Conservation (phyloP, 495 filamentous ascomycete species). For the Pyronema omphalodes region DNA sequence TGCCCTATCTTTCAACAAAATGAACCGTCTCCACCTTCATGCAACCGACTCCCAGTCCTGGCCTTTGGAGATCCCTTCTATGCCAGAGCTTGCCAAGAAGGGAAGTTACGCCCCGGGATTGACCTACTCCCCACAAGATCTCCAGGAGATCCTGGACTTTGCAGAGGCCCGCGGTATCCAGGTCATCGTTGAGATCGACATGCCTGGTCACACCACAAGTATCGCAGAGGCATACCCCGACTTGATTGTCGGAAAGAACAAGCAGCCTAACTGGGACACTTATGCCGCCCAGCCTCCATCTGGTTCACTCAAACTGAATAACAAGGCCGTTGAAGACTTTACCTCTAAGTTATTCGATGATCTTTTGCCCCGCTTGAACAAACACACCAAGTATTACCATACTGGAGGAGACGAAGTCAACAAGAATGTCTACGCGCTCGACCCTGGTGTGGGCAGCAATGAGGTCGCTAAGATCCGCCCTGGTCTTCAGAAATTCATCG, state of each 20-base stretch:
- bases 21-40: constrained; percentile 63
- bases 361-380: constrained; percentile 47
- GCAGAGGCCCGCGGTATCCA: constrained; percentile 48
- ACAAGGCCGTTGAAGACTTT: constrained; percentile 44
- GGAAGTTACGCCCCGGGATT: constrained; percentile 46
- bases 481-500: constrained; percentile 52
- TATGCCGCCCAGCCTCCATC: constrained; percentile 61
- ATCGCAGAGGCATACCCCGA: constrained; percentile 49
- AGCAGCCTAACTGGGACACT: constrained; percentile 41
- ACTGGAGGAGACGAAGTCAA: constrained; percentile 75
- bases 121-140: constrained; percentile 43
- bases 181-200: constrained; percentile 61
- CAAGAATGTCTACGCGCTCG: constrained; percentile 49
- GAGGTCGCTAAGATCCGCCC: constrained; percentile 41
- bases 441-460: constrained; percentile 48
- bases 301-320: constrained; percentile 56
- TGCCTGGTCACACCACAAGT: constrained; percentile 57
- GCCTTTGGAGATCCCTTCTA: constrained; percentile 56
- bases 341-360: constrained; percentile 50
- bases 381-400: constrained; percentile 56
- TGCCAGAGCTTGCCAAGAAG: constrained; percentile 48
- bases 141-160: constrained; percentile 46
- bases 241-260: constrained; percentile 52
- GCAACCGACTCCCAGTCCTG: constrained; percentile 68
- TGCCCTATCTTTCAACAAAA: constrained; percentile 52